phyloP scores from a whole-genome alignment of 2,329 filamentous ascomycete genomes.

The Sporothrix protearum region DNA sequence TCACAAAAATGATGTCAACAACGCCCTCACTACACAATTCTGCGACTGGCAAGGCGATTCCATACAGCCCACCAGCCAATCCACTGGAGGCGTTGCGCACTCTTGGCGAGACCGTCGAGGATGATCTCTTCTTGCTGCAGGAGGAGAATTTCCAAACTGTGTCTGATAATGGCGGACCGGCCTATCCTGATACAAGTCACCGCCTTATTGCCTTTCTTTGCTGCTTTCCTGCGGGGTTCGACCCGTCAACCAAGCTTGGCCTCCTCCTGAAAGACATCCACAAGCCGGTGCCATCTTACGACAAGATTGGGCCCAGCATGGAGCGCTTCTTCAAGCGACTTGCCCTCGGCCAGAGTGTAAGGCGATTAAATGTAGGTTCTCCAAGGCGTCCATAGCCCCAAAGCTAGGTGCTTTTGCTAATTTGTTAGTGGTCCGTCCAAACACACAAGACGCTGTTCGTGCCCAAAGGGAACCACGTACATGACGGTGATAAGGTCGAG shows the following conservation, averaged over 20 bases:
- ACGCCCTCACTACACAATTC: slow-evolving; percentile 35
- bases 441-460: slow-evolving; percentile 44
- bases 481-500: slow-evolving; percentile 35
- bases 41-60: slow-evolving; percentile 37
- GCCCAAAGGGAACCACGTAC: slow-evolving; percentile 39
- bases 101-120: slow-evolving; percentile 48
- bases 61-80: slow-evolving; percentile 34
- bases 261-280: slow-evolving; percentile 49
- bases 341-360: slow-evolving; percentile 47
- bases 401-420: neutral
- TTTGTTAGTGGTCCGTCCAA: slow-evolving; percentile 47
- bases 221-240: slow-evolving; percentile 52
- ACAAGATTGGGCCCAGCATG: slow-evolving; percentile 54
- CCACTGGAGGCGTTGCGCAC: slow-evolving; percentile 29
- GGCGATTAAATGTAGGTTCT: slow-evolving; percentile 47
- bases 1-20: slow-evolving; percentile 37
- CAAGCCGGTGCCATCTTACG: slow-evolving; percentile 50
- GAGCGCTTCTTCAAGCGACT: slow-evolving; percentile 51
- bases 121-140: slow-evolving; percentile 52
- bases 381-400: neutral
- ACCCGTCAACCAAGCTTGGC: slow-evolving; percentile 50
- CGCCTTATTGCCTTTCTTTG: slow-evolving; percentile 48
- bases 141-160: slow-evolving; percentile 31
- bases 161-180: slow-evolving; percentile 30
- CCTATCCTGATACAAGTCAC: slow-evolving; percentile 34